phyloP scores from a whole-genome alignment of 148 eudicot genomes.

The Suaeda aralocaspica region DNA sequence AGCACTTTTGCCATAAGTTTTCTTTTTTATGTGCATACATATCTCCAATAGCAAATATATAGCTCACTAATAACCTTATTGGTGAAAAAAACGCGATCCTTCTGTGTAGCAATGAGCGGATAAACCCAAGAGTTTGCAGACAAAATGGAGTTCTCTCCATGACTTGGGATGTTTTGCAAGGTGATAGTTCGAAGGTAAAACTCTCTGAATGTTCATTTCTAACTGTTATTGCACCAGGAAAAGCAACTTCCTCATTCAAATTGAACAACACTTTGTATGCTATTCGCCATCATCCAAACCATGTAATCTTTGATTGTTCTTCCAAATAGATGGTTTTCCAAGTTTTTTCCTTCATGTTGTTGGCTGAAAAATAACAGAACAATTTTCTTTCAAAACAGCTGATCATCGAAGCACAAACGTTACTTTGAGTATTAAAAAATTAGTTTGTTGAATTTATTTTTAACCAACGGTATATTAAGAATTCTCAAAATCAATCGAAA shows the following conservation, averaged over 20 bases:
- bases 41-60: too few relatives aligned
- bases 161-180: slow-evolving; percentile 40
- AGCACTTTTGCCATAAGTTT: neutral
- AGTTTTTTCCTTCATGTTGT: slow-evolving; percentile 16
- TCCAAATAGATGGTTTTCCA: slow-evolving; percentile 35
- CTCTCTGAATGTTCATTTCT: slow-evolving; percentile 42
- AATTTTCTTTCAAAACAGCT: too few relatives aligned
- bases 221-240: slow-evolving; percentile 65
- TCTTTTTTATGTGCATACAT: neutral
- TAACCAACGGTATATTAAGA: too few relatives aligned
- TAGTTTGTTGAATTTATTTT: too few relatives aligned
- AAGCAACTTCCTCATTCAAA: slow-evolving; percentile 51
- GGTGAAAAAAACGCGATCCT: slow-evolving; percentile 54
- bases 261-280: slow-evolving; percentile 43
- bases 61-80: slow-evolving; percentile 82
- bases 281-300: slow-evolving; percentile 34
- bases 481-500: too few relatives aligned
- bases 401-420: too few relatives aligned
- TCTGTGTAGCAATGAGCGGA: slow-evolving; percentile 42
- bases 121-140: slow-evolving; percentile 73
- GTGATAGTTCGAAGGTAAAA: slow-evolving; percentile 59
- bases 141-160: slow-evolving; percentile 47
- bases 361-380: neutral
- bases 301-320: slow-evolving; percentile 32
- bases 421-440: too few relatives aligned